Evolutionary conservation across 1,139 yeast genomes (phyloP), one percentile per base, ranked within the genome.

Genomic region (Sugiyamaella castrensis): DNA sequence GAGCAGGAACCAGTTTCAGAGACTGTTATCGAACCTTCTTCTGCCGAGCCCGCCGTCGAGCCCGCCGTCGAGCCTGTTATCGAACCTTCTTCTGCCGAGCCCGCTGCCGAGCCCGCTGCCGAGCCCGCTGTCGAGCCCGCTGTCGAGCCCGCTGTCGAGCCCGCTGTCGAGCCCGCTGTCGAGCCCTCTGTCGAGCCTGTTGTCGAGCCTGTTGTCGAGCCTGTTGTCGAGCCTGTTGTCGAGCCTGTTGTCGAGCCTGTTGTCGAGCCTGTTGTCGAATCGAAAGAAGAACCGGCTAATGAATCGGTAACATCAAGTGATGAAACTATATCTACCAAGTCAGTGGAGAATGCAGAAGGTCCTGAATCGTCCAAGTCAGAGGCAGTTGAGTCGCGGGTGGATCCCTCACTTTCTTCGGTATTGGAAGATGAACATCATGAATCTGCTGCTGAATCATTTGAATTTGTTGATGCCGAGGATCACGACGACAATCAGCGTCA

Each of bases 341-440:
- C 15, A 6, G 34, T 19, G 7, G 39, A 27, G 11, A 10, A 27
- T 16, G 39, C 29, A 27, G 15, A 38, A 19, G n/a, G n/a, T n/a
- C 41, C 24, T 6, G 41, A 38, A 27, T 8, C 32, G 29, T 15
- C 12, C 27, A 29, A 12, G 44, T 19, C 26, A 37, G 44, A 10
- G 24, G 26, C 10, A 40, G 15, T 16, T 19, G 37, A 11, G 24
- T 31, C 8, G 19, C 30, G 7, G 7, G 26, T 44, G 2, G 40
- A 16, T 36, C 15, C 46, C 27, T 82, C 56, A 19, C 5, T 19
- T 19, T 19, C 24, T 19, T 4, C 24, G 3, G 24, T 19, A 19
- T 19, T 19, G 24, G 24, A 19, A 19, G 91, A 84, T 58, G 80
- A 77, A 37, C 84, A 80, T 47, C 71, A 76, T 11, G 75, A 81